Percentiles rank a stretch among this genome's conserved stretches.
Evolutionary conservation across 805 yeast genomes (phyloP).

Genomic region (Wickerhamomyces strasburgensis): DNA sequence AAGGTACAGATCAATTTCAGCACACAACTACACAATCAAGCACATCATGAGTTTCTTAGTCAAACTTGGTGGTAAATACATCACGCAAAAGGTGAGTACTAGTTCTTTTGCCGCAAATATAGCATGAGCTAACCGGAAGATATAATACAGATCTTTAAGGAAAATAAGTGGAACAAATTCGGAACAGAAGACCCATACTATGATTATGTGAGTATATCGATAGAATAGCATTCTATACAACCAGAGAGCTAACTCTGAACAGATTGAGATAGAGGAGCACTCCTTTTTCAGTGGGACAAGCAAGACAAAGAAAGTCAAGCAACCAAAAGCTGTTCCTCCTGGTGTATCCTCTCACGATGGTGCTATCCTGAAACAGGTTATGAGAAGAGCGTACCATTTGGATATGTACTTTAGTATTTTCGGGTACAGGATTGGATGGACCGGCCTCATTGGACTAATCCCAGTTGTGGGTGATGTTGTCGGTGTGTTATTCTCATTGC

Average conservation of each 20-base stretch:
- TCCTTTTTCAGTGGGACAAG: conserved; percentile 17
- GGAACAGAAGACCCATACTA: conserved; percentile 42
- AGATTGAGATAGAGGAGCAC: conserved; percentile 21
- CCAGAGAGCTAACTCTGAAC: background rate
- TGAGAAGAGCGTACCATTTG: conserved; percentile 58
- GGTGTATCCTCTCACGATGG: conserved; percentile 52
- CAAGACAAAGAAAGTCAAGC: conserved; percentile 18
- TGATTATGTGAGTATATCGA: conserved; percentile 26
- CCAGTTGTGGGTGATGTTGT: conserved; percentile 65
- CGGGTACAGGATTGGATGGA: conserved; percentile 67
- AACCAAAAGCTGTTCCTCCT: conserved; percentile 43
- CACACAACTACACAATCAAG: no score
- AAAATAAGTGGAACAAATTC: conserved; percentile 30
- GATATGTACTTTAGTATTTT: conserved; percentile 61
- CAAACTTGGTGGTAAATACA: conserved; percentile 20
- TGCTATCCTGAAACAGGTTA: conserved; percentile 42
- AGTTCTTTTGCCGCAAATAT: background rate
- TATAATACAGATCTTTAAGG: conserved; percentile 32
- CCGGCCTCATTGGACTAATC: conserved; percentile 59
- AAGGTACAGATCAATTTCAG: background rate
- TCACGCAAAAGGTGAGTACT: conserved; percentile 20
- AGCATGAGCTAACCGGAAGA: background rate
- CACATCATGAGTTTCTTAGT: conserved; percentile 3
- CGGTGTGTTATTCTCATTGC: conserved; percentile 45
- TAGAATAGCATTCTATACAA: background rate